Base-by-base conservation (phyloP, 2,329 filamentous ascomycete genomes). In the Aspergillus carbonarius region DNA sequence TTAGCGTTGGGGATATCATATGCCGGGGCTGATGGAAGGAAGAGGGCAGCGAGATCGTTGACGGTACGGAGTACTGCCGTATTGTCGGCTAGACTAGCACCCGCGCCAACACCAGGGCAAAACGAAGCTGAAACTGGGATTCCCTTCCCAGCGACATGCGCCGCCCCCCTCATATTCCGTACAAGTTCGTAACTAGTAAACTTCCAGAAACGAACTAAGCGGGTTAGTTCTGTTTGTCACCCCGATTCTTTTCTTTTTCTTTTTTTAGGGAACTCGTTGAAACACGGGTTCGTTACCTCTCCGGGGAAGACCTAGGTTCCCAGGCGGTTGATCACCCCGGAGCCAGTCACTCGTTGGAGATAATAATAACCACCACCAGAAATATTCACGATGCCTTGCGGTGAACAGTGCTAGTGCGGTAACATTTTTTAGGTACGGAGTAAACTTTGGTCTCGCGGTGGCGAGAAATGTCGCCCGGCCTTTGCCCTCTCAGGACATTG, bases 121-220 rank as follows among this genome's bases (percentile, higher is more conserved):
- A 65, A 61, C 58, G 55, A 49, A 53, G 60, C 58, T 64, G 61
- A 65, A 64, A 65, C 63, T 57, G 13, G 44, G 44, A 48, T n/a
- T 40, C 37, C 48, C 23, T n/a, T 30, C 53, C 10, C 27, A 32
- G 2, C 30, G 9, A 32, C 30, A 12, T 12, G 30, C 30, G 8
- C 23, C 18, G 17, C 27, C 17, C 27, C 20, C 20, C 48, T 18
- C 49, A 30, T 52, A 40, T 54, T 39, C 25, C 48, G 37, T 51
- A 42, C 25, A 47, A 58, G 48, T 51, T 63, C 60, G 17, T 54
- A 49, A 60, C 54, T 46, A 54, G 57, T 54, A 52, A 58, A 52
- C 59, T 65, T 65, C 64, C 63, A 65, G 64, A 65, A 64, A 51
- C 53, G 30, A 55, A 57, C 62, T 61, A 63, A 59, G 25, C 34